Base-by-base conservation (phyloP, 768 basidiomycete species). In the Peribolospora baueri region DNA sequence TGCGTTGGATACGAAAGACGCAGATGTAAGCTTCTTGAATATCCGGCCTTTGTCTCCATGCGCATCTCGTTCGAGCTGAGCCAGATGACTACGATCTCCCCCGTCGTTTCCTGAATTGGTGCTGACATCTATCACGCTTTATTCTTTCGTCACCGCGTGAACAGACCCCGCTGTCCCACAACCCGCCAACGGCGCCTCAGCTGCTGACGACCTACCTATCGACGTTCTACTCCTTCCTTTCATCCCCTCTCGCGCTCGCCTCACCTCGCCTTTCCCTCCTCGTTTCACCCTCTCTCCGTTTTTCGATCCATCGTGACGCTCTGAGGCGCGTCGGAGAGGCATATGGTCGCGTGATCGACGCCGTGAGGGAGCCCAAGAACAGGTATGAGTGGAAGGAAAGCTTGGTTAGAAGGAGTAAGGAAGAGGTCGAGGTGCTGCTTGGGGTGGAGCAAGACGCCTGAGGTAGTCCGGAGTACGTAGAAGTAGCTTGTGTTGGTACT, bases 191-290 rank as follows among this genome's bases (percentile, higher is more conserved):
- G 3, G 74, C 79, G 51, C 75, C 84, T 0, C 63, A 14, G 46
- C 46, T 46, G 46, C 46, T 46, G 46, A 9, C 46, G 46, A 46
- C 9, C 9, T 9, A 14, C 10, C 46, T 9, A 14, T 7, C 72
- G 68, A 11, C 71, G 70, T 93, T 97, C 69, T 81, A 87, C 0
- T 64, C 71, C 1, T 97, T 88, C 82, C 77, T 97, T 3, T 81
- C 84, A 4, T 76, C 78, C 1, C 72, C 78, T 38, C 83, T 84
- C 59, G 80, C 69, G 53, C 61, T 87, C 10, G 75, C 84, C 10
- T 77, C 84, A 10, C 78, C 83, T 0, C 79, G 84, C 2, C 76
- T 97, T 0, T 72, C 81, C 0, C 76, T 79, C 40, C 74, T 97
- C 9, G 74, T 77, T 0, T 74, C 79, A 0, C 78, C 81, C 40